Evolutionary conservation across 116 monocot species (phyloP).

Genomic region (Zostera marina): DNA sequence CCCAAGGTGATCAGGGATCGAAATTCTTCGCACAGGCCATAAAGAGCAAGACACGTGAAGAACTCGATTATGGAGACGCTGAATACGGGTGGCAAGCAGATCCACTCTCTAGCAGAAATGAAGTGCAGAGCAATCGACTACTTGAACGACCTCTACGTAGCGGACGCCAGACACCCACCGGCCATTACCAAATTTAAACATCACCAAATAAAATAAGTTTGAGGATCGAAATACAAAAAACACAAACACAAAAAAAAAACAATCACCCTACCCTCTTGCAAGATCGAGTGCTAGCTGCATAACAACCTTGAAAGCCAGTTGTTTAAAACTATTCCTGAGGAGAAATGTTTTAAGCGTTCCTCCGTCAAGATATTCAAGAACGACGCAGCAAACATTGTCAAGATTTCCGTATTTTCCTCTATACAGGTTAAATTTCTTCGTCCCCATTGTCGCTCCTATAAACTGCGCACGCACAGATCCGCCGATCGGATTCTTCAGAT

Average conservation of each 20-base stretch:
- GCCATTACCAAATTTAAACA: too few relatives aligned
- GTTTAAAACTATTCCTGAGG: too few relatives aligned
- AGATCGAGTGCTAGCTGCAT: conserved; percentile 25
- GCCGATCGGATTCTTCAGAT: not conserved
- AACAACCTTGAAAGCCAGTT: conserved; percentile 29
- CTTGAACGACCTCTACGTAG: too few relatives aligned
- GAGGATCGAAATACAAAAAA: not conserved
- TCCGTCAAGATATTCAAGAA: conserved; percentile 39
- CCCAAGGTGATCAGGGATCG: too few relatives aligned
- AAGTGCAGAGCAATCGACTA: too few relatives aligned
- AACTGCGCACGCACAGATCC: conserved; percentile 20
- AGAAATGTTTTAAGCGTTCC: conserved; percentile 32
- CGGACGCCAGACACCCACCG: too few relatives aligned
- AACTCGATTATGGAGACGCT: too few relatives aligned
- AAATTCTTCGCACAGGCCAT: too few relatives aligned
- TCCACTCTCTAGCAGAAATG: too few relatives aligned
- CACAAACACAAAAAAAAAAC: not conserved
- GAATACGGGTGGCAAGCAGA: too few relatives aligned
- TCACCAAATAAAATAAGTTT: not conserved
- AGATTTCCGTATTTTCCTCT: conserved; percentile 43
- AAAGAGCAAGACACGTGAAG: too few relatives aligned
- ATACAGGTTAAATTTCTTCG: conserved; percentile 36
- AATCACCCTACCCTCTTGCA: conserved; percentile 47
- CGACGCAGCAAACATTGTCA: conserved; percentile 29
- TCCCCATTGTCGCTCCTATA: conserved; percentile 50